A percentile compares a stretch with the other conserved stretches of the same genome.
Evolutionary conservation across 208 protist genomes (phyloP).

Genomic region (Trypanosoma scelopori): DNA sequence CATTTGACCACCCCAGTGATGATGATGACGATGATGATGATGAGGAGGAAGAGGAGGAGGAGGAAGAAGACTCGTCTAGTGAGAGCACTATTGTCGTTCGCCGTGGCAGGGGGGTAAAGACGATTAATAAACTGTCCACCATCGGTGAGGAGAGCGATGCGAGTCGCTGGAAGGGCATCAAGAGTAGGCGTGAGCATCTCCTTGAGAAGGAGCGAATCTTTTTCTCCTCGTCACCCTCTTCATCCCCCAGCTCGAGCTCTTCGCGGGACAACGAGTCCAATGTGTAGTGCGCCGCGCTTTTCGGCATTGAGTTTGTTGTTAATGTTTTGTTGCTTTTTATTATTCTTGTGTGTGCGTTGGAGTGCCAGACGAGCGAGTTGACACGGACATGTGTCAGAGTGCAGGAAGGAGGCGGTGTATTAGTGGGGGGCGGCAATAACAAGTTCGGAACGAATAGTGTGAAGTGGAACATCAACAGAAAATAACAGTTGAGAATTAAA

Average conservation of each 20-base stretch:
- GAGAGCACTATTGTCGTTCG: neutral
- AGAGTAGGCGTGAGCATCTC: neutral
- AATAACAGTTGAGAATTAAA: neutral
- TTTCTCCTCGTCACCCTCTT: slow-evolving; percentile 4
- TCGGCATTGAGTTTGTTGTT: neutral
- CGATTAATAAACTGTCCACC: no score
- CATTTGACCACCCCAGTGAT: slow-evolving; percentile 37
- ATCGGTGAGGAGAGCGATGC: neutral
- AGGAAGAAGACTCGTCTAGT: slow-evolving; percentile 24
- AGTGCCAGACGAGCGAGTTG: no score
- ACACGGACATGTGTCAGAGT: no score
- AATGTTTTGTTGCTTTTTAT: neutral
- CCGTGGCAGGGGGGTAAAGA: neutral
- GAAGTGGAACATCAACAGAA: neutral
- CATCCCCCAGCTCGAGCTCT: neutral
- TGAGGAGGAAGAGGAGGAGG: no score
- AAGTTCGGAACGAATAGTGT: no score
- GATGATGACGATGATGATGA: no score
- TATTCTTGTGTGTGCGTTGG: neutral
- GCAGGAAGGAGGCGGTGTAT: no score
- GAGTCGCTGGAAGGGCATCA: neutral
- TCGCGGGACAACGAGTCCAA: no score
- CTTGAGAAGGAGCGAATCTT: slow-evolving; percentile 7
- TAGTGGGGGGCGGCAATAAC: no score
- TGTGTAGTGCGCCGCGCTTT: no score